Evolutionary conservation across 2,329 filamentous ascomycete species (phyloP).

Genomic region (Cytospora mali): DNA sequence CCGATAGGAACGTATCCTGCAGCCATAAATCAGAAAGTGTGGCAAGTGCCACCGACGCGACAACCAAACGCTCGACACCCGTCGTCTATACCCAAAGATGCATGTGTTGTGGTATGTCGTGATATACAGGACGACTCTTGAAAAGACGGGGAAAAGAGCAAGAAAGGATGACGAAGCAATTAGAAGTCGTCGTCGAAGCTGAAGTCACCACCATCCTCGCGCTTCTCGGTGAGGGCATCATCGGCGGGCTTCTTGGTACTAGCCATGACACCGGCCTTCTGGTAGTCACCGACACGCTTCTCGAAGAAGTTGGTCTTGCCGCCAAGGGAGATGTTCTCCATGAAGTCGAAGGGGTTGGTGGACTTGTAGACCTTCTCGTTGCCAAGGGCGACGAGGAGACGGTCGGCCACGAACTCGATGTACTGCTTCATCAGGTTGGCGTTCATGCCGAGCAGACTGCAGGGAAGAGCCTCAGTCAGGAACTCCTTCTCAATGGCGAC

Average conservation of each 20-base stretch:
- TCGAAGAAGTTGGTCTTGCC: slow-evolving; percentile 99
- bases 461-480: slow-evolving; percentile 91
- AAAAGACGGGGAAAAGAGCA: slow-evolving; percentile 18
- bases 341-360: slow-evolving; percentile 98
- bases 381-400: slow-evolving; percentile 87
- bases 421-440: slow-evolving; percentile 97
- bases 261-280: slow-evolving; percentile 98
- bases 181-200: slow-evolving; percentile 97
- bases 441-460: slow-evolving; percentile 96
- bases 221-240: slow-evolving; percentile 50
- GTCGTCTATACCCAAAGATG: slow-evolving; percentile 26
- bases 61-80: slow-evolving; percentile 14
- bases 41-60: slow-evolving; percentile 14
- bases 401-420: slow-evolving; percentile 98
- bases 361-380: slow-evolving; percentile 93
- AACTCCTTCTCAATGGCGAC: slow-evolving; percentile 97
- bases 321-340: slow-evolving; percentile 98
- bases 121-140: slow-evolving; percentile 9
- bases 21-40: slow-evolving; percentile 10
- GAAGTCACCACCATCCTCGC: slow-evolving; percentile 75
- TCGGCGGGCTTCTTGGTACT: slow-evolving; percentile 74
- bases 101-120: slow-evolving; percentile 14
- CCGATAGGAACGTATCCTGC: slow-evolving; percentile 6
- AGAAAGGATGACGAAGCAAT: slow-evolving; percentile 45
- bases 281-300: slow-evolving; percentile 99